Base-by-base conservation (phyloP, 768 basidiomycete species). In the Asterophora parasitica region DNA sequence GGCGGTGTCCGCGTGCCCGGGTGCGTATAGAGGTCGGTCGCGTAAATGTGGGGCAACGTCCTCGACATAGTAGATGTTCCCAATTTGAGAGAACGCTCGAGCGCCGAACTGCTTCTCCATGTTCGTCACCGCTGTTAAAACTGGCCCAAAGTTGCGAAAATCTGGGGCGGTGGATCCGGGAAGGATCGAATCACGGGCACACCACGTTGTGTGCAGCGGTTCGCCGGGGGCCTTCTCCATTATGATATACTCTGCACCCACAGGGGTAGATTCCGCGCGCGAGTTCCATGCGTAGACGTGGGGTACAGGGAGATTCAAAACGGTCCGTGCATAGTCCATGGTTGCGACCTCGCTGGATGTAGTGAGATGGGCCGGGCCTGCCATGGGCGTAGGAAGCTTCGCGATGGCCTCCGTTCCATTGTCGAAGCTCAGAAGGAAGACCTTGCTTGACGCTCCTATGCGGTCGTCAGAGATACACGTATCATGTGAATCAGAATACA, bases 331-430 rank as follows among this genome's bases (percentile, higher is more conserved):
- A 16, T 41, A 48, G 10, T 48, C 47, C 9, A 39, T 34, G 9
- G 47, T 42, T 23, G 47, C 47, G n/a, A 48, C 47, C 32, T 48
- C 37, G 9, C 47, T 48, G 11, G 28, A 15, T 30, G 46, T 47
- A 30, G 38, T 37, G 10, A 47, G 20, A 2, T 30, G 9, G 19
- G 46, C 28, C 12, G 37, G 37, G 10, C 46, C 46, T 32, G 46
- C 46, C 16, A 37, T 17, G 15, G 28, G 13, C 32, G 46, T 47
- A 31, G 46, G 37, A 9, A 47, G 19, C 4, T 38, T 36, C 11
- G 38, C 46, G 28, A 41, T 40, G 20, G 38, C 46, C 38, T 40
- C 38, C 31, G 15, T 19, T 26, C 46, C 46, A 23, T 33, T 47
- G 15, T 34, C 15, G 33, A 34, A 34, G 15, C 23, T 23, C 23